These are phyloP conservation scores for Kwoniella europaea DNA, from an alignment of 768 basidiomycete species.

Conservation along the genomic window DNA sequence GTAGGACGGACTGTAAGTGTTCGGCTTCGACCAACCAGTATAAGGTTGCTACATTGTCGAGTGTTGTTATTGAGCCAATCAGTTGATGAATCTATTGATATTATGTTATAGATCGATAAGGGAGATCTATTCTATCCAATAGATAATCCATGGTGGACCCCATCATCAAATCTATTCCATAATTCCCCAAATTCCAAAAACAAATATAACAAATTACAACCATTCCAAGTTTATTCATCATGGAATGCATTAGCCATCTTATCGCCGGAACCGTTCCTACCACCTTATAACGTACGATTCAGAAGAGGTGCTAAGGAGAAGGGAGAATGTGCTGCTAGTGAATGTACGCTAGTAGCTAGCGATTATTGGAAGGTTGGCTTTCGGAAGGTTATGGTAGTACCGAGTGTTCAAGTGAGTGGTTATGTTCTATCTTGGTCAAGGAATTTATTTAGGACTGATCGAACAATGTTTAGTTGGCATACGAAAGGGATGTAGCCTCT, in stretches of 20 bases:
- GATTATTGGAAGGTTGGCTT: constrained; percentile 55
- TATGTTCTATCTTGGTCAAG: neutral
- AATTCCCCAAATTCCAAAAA: constrained; percentile 32
- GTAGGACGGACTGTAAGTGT: constrained; percentile 53
- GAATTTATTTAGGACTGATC: too few relatives aligned
- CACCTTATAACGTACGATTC: constrained; percentile 53
- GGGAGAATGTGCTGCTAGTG: constrained; percentile 53
- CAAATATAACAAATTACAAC: constrained; percentile 38
- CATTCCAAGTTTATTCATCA: constrained; percentile 55
- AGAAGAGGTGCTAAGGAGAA: constrained; percentile 38
- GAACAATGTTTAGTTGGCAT: constrained; percentile 27
- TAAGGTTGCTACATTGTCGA: too few relatives aligned
- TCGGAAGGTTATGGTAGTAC: constrained; percentile 55
- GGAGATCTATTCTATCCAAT: constrained; percentile 58
- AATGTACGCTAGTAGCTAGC: constrained; percentile 46
- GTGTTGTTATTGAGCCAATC: too few relatives aligned
- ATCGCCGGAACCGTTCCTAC: constrained; percentile 51
- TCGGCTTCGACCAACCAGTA: too few relatives aligned
- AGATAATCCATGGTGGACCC: constrained; percentile 49
- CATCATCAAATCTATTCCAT: constrained; percentile 49
- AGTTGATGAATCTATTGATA: too few relatives aligned
- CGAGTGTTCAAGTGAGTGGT: constrained; percentile 54
- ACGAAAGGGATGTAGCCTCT: constrained; percentile 46
- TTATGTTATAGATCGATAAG: constrained; percentile 33
- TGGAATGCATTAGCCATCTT: constrained; percentile 57